Evolutionary conservation across 345 rosid species (phyloP).

Genomic region (Corchorus olitorius): DNA sequence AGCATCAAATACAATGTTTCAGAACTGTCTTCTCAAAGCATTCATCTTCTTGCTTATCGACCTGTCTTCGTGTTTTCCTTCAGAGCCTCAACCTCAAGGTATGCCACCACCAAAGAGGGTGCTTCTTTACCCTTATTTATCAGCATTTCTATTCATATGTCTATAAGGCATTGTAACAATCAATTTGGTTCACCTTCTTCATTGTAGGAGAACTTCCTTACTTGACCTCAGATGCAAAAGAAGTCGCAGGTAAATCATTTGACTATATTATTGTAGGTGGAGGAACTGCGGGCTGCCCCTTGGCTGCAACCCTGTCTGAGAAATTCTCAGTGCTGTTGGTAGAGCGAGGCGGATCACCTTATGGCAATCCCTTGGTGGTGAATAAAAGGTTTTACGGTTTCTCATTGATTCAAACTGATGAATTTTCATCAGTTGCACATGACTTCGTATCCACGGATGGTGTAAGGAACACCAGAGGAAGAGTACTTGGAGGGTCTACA

Average conservation of each 20-base stretch:
- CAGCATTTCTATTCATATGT: background rate
- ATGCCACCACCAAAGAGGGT: conserved; percentile 8
- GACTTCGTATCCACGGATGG: conserved; percentile 63
- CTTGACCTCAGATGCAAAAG: conserved; percentile 57
- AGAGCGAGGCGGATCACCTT: conserved; percentile 72
- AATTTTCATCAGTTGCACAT: conserved; percentile 61
- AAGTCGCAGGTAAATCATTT: conserved; percentile 66
- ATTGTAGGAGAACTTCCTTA: conserved; percentile 51
- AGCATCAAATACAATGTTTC: conserved; percentile 15
- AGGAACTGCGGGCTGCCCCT: conserved; percentile 72
- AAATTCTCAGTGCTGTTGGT: conserved; percentile 61
- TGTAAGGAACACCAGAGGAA: conserved; percentile 48
- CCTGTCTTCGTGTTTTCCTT: conserved; percentile 17
- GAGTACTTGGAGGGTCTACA: conserved; percentile 73
- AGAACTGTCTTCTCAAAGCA: conserved; percentile 21
- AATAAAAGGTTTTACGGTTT: conserved; percentile 49
- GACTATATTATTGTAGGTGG: conserved; percentile 73
- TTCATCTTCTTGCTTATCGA: conserved; percentile 20
- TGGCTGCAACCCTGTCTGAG: conserved; percentile 67
- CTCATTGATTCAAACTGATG: conserved; percentile 57
- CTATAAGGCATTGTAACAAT: background rate
- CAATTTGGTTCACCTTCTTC: background rate
- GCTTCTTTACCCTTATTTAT: background rate
- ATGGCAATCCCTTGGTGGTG: conserved; percentile 51
- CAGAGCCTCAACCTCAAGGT: conserved; percentile 42